Conservation (phyloP, 2,329 filamentous ascomycete species). For the Cucurbitaria berberidis region DNA sequence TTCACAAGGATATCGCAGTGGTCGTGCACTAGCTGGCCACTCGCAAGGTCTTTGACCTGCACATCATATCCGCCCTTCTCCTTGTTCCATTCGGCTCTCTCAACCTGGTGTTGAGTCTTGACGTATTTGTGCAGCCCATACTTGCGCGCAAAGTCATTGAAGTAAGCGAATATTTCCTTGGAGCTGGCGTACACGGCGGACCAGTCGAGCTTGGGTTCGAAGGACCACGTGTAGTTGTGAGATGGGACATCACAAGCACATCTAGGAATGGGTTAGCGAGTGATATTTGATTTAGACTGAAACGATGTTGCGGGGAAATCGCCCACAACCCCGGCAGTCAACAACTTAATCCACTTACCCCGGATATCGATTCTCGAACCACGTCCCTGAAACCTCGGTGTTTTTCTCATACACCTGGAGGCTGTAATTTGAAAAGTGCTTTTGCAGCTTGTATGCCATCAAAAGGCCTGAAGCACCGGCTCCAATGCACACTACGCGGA, state of each 20-base stretch:
- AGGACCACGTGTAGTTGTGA: slow-evolving; percentile 60
- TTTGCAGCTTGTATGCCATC: slow-evolving; percentile 57
- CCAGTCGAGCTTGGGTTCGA: slow-evolving; percentile 55
- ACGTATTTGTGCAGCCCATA: slow-evolving; percentile 49
- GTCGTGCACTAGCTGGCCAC: slow-evolving; percentile 45
- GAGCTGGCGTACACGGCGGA: slow-evolving; percentile 52
- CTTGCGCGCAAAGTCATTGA: slow-evolving; percentile 51
- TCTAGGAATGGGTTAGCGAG: slow-evolving; percentile 25
- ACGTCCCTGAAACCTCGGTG: slow-evolving; percentile 56
- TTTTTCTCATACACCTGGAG: slow-evolving; percentile 59
- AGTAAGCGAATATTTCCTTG: slow-evolving; percentile 53
- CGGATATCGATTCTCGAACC: slow-evolving; percentile 59
- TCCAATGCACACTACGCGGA: slow-evolving; percentile 53
- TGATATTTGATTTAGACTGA: background rate
- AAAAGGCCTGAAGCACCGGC: slow-evolving; percentile 57
- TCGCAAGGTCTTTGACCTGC: slow-evolving; percentile 40
- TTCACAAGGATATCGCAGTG: slow-evolving; percentile 58
- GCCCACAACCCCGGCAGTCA: background rate
- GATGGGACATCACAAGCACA: slow-evolving; percentile 60
- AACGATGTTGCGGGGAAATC: background rate
- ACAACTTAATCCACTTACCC: slow-evolving; percentile 33
- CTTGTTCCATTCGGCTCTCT: slow-evolving; percentile 48
- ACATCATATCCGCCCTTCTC: slow-evolving; percentile 46
- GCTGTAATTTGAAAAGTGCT: slow-evolving; percentile 52
- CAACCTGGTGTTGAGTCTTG: slow-evolving; percentile 42